phyloP scores from a whole-genome alignment of 2,329 filamentous ascomycete genomes.

The Talaromyces islandicus region DNA sequence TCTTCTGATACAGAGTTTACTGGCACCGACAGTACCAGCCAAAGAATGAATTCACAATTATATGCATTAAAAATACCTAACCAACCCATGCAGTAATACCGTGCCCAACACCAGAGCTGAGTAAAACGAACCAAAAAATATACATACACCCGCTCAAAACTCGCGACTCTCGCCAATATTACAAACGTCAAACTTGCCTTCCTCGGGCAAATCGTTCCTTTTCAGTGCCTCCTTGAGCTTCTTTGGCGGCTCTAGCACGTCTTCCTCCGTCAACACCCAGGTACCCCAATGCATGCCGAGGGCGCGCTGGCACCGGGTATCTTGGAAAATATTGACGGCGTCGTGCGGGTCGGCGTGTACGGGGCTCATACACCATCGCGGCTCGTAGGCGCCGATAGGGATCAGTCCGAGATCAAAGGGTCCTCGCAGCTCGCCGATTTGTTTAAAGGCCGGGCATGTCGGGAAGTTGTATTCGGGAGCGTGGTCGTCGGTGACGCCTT shows the following conservation, averaged over 20 bases:
- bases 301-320: constrained; percentile 70
- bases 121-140: background rate
- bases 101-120: background rate
- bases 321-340: constrained; percentile 79
- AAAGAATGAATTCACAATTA: background rate
- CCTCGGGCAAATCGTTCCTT: constrained; percentile 60
- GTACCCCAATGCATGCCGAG: constrained; percentile 90
- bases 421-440: constrained; percentile 73
- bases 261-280: constrained; percentile 80
- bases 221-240: constrained; percentile 66
- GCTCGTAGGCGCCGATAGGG: constrained; percentile 82
- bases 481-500: constrained; percentile 64
- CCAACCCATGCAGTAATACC: background rate
- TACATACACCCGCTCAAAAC: constrained; percentile 43
- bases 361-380: constrained; percentile 60
- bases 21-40: background rate
- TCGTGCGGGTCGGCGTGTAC: constrained; percentile 87
- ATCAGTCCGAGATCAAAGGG: constrained; percentile 89
- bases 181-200: constrained; percentile 73
- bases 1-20: no score
- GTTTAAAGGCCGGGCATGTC: constrained; percentile 73
- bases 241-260: constrained; percentile 74
- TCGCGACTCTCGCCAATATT: constrained; percentile 78
- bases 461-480: constrained; percentile 61
- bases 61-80: background rate